Percentiles rank a stretch among this genome's conserved stretches.
These are phyloP conservation scores for Sporothrix variecibatus DNA, from an alignment of 2,329 filamentous ascomycete genomes.

Conservation along the genomic window DNA sequence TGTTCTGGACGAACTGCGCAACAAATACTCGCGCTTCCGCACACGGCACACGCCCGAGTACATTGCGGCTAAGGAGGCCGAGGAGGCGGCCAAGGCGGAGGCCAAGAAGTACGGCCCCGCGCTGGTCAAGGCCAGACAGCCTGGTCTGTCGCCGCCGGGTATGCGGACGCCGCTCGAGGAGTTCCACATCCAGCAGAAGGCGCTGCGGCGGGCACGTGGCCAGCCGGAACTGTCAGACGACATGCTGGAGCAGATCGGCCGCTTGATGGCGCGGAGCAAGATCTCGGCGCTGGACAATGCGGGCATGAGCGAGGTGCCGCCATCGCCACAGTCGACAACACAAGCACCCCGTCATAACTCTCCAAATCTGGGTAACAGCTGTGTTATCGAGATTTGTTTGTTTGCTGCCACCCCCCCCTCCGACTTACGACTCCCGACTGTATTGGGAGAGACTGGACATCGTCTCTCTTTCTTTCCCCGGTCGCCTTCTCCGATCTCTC, in stretches of 20 bases:
- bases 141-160: conserved; percentile 40
- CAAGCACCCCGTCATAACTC: conserved; percentile 12
- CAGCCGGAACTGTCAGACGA: conserved; percentile 58
- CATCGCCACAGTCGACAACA: neutral
- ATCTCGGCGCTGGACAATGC: conserved; percentile 13
- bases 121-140: conserved; percentile 34
- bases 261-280: conserved; percentile 59
- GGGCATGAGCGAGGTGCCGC: conserved; percentile 21
- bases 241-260: conserved; percentile 64
- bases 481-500: neutral
- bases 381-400: neutral
- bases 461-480: neutral
- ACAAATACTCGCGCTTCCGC: conserved; percentile 79
- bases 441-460: neutral
- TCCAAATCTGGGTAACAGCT: neutral
- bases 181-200: conserved; percentile 57
- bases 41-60: conserved; percentile 78
- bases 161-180: conserved; percentile 62
- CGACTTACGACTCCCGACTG: neutral
- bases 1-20: conserved; percentile 84
- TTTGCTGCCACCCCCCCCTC: neutral
- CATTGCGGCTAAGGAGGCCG: conserved; percentile 51
- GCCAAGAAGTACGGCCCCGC: conserved; percentile 29
- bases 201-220: conserved; percentile 53
- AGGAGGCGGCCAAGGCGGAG: conserved; percentile 34